These are phyloP conservation scores for Echinosophora koreensis DNA, from an alignment of 306 rosid genomes.

Conservation along the genomic window DNA sequence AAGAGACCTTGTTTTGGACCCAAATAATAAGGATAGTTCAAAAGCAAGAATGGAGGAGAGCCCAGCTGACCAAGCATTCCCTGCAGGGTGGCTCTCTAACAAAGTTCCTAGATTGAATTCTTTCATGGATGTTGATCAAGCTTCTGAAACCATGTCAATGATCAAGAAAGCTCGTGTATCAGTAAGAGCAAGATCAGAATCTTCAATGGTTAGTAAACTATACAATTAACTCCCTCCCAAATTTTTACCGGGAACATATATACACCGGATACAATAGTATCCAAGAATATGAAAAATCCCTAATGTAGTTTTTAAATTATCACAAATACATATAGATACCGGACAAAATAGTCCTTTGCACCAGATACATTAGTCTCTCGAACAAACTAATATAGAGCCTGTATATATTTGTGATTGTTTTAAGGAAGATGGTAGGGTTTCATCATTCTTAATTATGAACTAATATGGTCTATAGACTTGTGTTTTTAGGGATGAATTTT, in stretches of 20 bases:
- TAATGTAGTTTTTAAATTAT: no score
- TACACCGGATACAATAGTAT: no score
- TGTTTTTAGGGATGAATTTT: no score
- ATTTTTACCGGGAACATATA: no score
- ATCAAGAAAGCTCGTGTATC: slow-evolving; percentile 73
- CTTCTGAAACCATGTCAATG: slow-evolving; percentile 64
- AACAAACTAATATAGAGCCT: not conserved
- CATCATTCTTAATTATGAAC: no score
- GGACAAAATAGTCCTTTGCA: no score
- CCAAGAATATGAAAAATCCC: no score
- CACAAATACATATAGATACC: no score
- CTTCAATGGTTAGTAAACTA: slow-evolving; percentile 58
- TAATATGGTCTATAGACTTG: no score
- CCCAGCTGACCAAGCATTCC: slow-evolving; percentile 26
- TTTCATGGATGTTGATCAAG: slow-evolving; percentile 43
- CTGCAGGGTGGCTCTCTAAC: slow-evolving; percentile 48
- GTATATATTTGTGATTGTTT: not conserved
- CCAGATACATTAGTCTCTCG: no score
- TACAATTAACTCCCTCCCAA: no score
- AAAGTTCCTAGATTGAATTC: slow-evolving; percentile 49
- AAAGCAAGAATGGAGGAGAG: slow-evolving; percentile 37
- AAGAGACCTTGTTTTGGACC: not conserved
- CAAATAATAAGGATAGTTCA: slow-evolving; percentile 26
- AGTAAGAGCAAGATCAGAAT: slow-evolving; percentile 65
- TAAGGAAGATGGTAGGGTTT: not conserved